phyloP scores from a whole-genome alignment of 176 grass and related monocot genomes.

The Rhipidocladum racemiflorum region DNA sequence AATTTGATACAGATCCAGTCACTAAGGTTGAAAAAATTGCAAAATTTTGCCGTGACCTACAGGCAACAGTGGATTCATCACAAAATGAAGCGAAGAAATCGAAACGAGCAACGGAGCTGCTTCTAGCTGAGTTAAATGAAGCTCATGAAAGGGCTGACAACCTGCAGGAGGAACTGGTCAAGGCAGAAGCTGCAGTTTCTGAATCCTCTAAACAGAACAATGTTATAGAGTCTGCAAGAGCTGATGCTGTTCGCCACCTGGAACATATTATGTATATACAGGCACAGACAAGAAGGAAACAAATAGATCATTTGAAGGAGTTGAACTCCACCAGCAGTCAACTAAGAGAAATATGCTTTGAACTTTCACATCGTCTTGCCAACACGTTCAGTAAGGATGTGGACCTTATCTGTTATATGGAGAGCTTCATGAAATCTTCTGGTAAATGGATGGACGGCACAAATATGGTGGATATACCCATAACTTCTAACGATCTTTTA shows the following conservation, averaged over 20 bases:
- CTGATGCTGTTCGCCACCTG: slow-evolving; percentile 49
- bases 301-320: slow-evolving; percentile 63
- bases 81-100: slow-evolving; percentile 77
- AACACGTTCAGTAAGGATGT: slow-evolving; percentile 58
- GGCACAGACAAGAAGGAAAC: slow-evolving; percentile 55
- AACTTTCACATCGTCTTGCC: slow-evolving; percentile 61
- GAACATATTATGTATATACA: slow-evolving; percentile 47
- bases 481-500: slow-evolving; percentile 43
- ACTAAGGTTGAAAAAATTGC: slow-evolving; percentile 62
- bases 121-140: slow-evolving; percentile 90
- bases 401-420: slow-evolving; percentile 60
- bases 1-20: slow-evolving; percentile 60
- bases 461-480: slow-evolving; percentile 52
- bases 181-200: slow-evolving; percentile 48
- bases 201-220: slow-evolving; percentile 50
- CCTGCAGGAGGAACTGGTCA: slow-evolving; percentile 84
- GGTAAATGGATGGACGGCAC: slow-evolving; percentile 50
- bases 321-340: slow-evolving; percentile 59
- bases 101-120: slow-evolving; percentile 66
- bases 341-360: slow-evolving; percentile 64
- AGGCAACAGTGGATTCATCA: slow-evolving; percentile 43
- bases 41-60: slow-evolving; percentile 47
- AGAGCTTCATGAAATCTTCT: slow-evolving; percentile 65
- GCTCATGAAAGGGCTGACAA: slow-evolving; percentile 88
- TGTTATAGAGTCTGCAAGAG: slow-evolving; percentile 58